Conservation (phyloP, 768 basidiomycete species). For the Boletellus emodensis region DNA sequence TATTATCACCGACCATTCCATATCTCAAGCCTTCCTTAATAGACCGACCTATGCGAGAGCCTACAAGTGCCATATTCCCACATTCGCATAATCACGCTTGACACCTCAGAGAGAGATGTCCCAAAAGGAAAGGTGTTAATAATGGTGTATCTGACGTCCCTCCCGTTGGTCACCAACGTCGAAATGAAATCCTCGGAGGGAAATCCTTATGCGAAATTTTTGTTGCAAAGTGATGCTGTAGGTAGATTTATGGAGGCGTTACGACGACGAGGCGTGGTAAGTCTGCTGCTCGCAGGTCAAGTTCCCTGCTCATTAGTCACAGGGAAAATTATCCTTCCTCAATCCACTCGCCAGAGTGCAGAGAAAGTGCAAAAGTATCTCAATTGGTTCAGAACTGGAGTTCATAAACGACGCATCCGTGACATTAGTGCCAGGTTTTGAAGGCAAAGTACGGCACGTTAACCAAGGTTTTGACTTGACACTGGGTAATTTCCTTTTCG, state of each 20-base stretch:
- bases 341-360: conserved; percentile 13
- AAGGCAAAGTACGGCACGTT: conserved; percentile 31
- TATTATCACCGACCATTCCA: neutral
- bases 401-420: conserved; percentile 20
- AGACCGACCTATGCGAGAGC: conserved; percentile 52
- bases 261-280: conserved; percentile 46
- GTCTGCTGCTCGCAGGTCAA: conserved; percentile 6
- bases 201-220: conserved; percentile 35
- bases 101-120: conserved; percentile 20
- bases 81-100: conserved; percentile 24
- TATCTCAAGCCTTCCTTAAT: conserved; percentile 6
- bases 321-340: conserved; percentile 31
- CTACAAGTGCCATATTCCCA: conserved; percentile 42
- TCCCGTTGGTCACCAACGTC: conserved; percentile 38
- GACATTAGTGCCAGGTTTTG: conserved; percentile 26
- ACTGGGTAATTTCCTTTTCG: neutral
- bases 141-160: conserved; percentile 29
- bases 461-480: conserved; percentile 20
- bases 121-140: conserved; percentile 24
- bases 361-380: conserved; percentile 21
- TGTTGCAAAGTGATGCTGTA: conserved; percentile 32
- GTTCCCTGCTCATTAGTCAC: conserved; percentile 1
- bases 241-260: conserved; percentile 40
- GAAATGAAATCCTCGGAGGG: conserved; percentile 19
- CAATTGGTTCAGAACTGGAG: conserved; percentile 25